Conservation (phyloP, 2,329 filamentous ascomycete species). For the Xylaria arbuscula region DNA sequence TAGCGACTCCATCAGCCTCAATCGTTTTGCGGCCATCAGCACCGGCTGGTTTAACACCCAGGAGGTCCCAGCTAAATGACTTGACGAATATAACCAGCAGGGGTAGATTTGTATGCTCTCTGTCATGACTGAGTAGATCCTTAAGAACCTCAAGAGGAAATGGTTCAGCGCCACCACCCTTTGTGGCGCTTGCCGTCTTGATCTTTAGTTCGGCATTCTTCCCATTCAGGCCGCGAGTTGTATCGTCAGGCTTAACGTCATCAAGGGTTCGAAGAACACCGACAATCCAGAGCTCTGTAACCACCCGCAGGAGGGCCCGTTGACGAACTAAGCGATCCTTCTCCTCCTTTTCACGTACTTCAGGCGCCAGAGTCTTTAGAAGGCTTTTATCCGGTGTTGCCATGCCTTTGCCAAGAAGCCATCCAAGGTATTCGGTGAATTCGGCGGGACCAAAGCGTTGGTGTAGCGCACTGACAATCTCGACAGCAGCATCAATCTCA, state of each 20-base stretch:
- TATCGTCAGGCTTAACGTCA: constrained; percentile 72
- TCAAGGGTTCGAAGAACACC: constrained; percentile 85
- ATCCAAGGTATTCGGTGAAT: constrained; percentile 91
- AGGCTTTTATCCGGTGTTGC: constrained; percentile 87
- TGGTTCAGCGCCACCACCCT: constrained; percentile 80
- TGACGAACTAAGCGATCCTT: constrained; percentile 91
- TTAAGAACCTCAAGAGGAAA: constrained; percentile 98
- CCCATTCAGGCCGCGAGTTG: constrained; percentile 68
- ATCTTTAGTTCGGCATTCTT: constrained; percentile 72
- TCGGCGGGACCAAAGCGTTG: constrained; percentile 91
- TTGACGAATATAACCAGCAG: constrained; percentile 96
- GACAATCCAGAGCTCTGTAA: constrained; percentile 96
- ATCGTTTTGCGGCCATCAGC: constrained; percentile 85
- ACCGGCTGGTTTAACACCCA: constrained; percentile 79
- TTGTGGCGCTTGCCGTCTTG: constrained; percentile 65
- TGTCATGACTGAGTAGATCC: constrained; percentile 91
- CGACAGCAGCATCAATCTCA: constrained; percentile 92
- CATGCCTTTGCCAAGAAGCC: constrained; percentile 90
- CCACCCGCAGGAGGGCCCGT: constrained; percentile 84
- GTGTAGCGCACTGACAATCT: constrained; percentile 94
- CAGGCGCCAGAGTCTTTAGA: constrained; percentile 80
- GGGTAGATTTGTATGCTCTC: constrained; percentile 90
- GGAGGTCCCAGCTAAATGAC: constrained; percentile 93
- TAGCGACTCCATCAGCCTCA: constrained; percentile 80
- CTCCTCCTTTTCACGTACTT: constrained; percentile 93